phyloP scores from a whole-genome alignment of 2,329 filamentous ascomycete species.

The Venturiaceae sp. region DNA sequence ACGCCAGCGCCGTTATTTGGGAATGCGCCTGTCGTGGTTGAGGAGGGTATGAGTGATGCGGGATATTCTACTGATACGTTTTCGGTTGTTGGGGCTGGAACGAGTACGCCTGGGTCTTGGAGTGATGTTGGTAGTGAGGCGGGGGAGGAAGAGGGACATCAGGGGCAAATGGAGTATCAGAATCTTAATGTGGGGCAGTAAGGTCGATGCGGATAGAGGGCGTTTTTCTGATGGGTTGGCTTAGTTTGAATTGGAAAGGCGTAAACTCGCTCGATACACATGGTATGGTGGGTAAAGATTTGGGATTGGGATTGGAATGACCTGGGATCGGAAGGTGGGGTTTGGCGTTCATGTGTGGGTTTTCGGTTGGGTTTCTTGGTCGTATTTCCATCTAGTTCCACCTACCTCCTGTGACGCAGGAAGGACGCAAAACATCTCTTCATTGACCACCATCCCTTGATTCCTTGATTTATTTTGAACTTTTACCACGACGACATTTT shows the following conservation, averaged over 20 bases:
- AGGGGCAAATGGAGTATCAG: background rate
- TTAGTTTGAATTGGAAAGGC: slow-evolving; percentile 1
- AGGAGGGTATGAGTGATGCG: slow-evolving; percentile 22
- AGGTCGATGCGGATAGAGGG: background rate
- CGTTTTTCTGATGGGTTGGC: background rate
- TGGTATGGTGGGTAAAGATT: no score
- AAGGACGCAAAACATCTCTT: no score
- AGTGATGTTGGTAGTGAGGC: slow-evolving; percentile 29
- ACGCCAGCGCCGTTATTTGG: background rate
- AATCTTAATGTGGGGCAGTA: background rate
- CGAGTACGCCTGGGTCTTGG: slow-evolving; percentile 27
- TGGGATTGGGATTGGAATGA: no score
- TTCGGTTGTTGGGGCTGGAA: slow-evolving; percentile 14
- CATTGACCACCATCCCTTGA: no score
- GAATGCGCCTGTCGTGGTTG: slow-evolving; percentile 12
- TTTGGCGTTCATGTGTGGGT: no score
- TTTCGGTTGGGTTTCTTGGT: no score
- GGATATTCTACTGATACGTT: slow-evolving; percentile 21
- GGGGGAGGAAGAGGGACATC: slow-evolving; percentile 20
- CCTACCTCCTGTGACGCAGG: no score
- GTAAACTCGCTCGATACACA: no score
- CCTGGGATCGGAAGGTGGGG: no score
- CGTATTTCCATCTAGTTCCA: no score
- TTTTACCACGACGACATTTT: no score
- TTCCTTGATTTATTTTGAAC: no score